Conservation (phyloP, 805 yeast species). For the Zygoascus bituminiphila region DNA sequence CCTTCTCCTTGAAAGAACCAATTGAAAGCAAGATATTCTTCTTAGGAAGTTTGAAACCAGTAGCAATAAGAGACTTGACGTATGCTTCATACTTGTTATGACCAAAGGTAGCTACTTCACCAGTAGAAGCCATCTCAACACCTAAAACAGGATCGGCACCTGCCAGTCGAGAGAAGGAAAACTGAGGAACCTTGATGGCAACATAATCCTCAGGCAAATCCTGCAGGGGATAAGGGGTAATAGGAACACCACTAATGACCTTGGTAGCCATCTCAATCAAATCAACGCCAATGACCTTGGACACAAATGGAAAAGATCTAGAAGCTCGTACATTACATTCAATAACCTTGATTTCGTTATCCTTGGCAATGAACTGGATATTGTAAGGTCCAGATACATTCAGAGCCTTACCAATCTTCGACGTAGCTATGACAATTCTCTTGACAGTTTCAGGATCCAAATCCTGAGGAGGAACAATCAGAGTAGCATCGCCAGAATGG, state of each 20-base stretch:
- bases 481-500: slow-evolving; percentile 98
- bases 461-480: slow-evolving; percentile 95
- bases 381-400: slow-evolving; percentile 96
- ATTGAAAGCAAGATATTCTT: slow-evolving; percentile 87
- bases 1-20: slow-evolving; percentile 96
- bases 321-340: slow-evolving; percentile 99
- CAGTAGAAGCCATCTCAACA: slow-evolving; percentile 99
- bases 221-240: slow-evolving; percentile 83
- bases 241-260: slow-evolving; percentile 83
- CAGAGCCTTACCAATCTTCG: slow-evolving; percentile 90
- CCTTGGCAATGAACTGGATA: slow-evolving; percentile 93
- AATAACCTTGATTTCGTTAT: slow-evolving; percentile 91
- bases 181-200: slow-evolving; percentile 95
- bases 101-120: slow-evolving; percentile 98
- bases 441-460: slow-evolving; percentile 83
- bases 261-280: slow-evolving; percentile 95
- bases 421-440: slow-evolving; percentile 90
- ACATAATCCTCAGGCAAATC: slow-evolving; percentile 88
- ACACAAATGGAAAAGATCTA: slow-evolving; percentile 97
- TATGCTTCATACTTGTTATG: slow-evolving; percentile 95
- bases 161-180: slow-evolving; percentile 91
- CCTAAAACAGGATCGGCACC: slow-evolving; percentile 98
- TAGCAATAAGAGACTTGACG: slow-evolving; percentile 85
- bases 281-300: slow-evolving; percentile 94
- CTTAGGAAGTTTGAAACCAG: slow-evolving; percentile 92